Evolutionary conservation across 2,329 filamentous ascomycete genomes (phyloP).

Genomic region (Sclerotinia nivalis): DNA sequence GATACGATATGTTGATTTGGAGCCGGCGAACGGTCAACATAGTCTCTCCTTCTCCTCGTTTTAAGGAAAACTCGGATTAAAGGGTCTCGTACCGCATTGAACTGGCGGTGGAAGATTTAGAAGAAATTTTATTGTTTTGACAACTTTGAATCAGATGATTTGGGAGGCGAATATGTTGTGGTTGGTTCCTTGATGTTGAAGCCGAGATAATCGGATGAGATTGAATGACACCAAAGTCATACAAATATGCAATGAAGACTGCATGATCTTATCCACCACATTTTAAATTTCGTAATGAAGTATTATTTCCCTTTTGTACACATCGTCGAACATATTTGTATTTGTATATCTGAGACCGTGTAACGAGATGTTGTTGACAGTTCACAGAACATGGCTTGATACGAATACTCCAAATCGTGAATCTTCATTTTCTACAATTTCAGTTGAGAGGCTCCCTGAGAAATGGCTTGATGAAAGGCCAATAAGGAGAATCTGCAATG

Average conservation of each 20-base stretch:
- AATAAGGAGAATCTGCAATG: background rate
- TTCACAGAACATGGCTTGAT: background rate
- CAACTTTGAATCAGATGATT: background rate
- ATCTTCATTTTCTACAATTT: background rate
- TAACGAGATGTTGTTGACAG: background rate
- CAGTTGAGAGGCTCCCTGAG: background rate
- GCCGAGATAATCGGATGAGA: background rate
- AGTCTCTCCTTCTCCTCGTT: background rate
- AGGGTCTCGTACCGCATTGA: background rate
- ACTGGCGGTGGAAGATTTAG: slow-evolving; percentile 2
- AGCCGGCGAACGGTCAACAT: background rate
- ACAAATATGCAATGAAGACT: background rate
- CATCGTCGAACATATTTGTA: background rate
- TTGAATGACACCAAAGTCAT: background rate
- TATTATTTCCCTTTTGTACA: background rate
- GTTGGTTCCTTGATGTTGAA: background rate
- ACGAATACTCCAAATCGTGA: background rate
- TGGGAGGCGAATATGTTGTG: background rate
- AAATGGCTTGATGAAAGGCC: background rate
- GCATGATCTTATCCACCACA: background rate
- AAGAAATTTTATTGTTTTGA: background rate
- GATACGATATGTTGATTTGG: background rate
- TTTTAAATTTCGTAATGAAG: background rate
- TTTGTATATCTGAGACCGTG: background rate
- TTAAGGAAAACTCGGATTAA: background rate